These are phyloP conservation scores for Moesziomyces antarcticus DNA, from an alignment of 1,284 basidiomycete genomes.

Conservation along the genomic window DNA sequence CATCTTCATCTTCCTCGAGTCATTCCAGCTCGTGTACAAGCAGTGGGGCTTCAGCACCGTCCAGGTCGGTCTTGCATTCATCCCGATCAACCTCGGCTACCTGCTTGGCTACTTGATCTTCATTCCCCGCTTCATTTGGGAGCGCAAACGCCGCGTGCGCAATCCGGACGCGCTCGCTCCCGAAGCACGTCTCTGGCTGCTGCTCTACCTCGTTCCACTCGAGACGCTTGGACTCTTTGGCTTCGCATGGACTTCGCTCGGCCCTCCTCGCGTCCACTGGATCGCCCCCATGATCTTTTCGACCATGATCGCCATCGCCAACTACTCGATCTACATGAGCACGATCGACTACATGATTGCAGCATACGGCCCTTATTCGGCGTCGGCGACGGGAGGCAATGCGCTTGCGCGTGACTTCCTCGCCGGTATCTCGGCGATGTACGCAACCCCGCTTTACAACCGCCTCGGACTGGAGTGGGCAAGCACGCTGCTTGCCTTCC, in stretches of 20 bases:
- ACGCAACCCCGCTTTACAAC: conserved; percentile 68
- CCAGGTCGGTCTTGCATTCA: conserved; percentile 67
- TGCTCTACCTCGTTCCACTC: conserved; percentile 68
- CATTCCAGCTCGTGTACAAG: conserved; percentile 69
- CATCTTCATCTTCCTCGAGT: conserved; percentile 70
- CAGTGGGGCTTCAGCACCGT: conserved; percentile 69
- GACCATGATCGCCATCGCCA: conserved; percentile 69
- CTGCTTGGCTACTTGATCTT: conserved; percentile 68
- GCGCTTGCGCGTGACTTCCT: conserved; percentile 67
- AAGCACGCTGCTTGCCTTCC: conserved; percentile 68
- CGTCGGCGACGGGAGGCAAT: conserved; percentile 68
- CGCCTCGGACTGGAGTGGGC: conserved; percentile 68
- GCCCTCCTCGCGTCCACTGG: conserved; percentile 68
- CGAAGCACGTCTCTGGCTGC: conserved; percentile 68
- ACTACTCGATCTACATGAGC: conserved; percentile 63
- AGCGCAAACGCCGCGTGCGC: conserved; percentile 52
- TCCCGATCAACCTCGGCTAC: conserved; percentile 69
- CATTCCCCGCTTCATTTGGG: conserved; percentile 65
- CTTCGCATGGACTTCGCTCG: conserved; percentile 70
- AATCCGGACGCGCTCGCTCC: conserved; percentile 63
- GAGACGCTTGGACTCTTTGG: conserved; percentile 69
- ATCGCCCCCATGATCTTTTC: conserved; percentile 70
- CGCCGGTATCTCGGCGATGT: conserved; percentile 69
- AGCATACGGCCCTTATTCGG: conserved; percentile 69
- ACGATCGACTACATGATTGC: conserved; percentile 70